A percentile compares a stretch with the other conserved stretches of the same genome.
Evolutionary conservation across 2,329 filamentous ascomycete species (phyloP).

Genomic region (Monascus ruber): DNA sequence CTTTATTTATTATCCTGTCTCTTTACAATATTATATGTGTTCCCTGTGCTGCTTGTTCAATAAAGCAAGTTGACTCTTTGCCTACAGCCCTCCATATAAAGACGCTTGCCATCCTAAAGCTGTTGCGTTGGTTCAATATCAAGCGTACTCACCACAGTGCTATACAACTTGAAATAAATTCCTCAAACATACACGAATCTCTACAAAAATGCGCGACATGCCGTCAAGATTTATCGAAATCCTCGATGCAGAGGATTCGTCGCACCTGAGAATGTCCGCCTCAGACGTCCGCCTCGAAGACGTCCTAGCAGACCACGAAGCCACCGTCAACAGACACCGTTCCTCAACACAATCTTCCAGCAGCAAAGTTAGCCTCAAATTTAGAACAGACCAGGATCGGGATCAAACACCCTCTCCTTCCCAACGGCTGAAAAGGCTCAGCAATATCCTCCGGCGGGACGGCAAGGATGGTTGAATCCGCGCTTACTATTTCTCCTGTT

Average conservation of each 20-base stretch:
- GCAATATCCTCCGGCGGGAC: neutral
- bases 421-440: neutral
- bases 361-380: conserved; percentile 13
- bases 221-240: conserved; percentile 35
- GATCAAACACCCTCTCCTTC: conserved; percentile 1
- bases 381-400: neutral
- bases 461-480: no score
- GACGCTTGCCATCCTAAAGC: no score
- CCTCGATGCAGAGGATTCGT: conserved; percentile 24
- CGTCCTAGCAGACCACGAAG: conserved; percentile 30
- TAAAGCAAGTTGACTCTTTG: no score
- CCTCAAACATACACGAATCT: no score
- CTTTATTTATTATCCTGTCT: no score
- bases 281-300: conserved; percentile 34
- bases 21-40: no score
- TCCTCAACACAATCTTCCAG: conserved; percentile 26
- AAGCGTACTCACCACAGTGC: no score
- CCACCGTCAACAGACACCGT: conserved; percentile 22
- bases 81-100: no score
- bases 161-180: no score
- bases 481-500: no score
- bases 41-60: no score
- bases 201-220: conserved; percentile 19
- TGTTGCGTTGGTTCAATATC: no score
- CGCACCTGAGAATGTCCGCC: conserved; percentile 22